phyloP scores from a whole-genome alignment of 2,329 filamentous ascomycete genomes.

The Sporothrix pallida region DNA sequence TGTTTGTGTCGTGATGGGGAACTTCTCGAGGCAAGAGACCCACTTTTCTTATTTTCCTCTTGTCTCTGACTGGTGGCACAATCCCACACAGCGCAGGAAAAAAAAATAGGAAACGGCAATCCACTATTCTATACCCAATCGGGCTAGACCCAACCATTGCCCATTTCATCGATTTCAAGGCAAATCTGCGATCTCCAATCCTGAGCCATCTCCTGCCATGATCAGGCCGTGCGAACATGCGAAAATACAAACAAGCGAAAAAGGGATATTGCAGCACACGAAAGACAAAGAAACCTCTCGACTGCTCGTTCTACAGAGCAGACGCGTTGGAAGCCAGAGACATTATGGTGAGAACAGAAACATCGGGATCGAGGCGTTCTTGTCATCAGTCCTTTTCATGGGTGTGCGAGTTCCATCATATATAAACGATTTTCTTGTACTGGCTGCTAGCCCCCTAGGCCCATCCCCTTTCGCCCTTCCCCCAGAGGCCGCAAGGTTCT shows the following conservation, averaged over 20 bases:
- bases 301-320: neutral
- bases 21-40: neutral
- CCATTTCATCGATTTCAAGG: conserved; percentile 25
- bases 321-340: neutral
- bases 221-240: neutral
- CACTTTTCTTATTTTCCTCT: conserved; percentile 15
- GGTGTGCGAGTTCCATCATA: neutral
- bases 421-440: neutral
- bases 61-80: conserved; percentile 2
- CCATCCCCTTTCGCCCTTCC: neutral
- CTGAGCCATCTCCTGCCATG: neutral
- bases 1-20: neutral
- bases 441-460: neutral
- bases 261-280: neutral
- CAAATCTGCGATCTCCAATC: conserved; percentile 35
- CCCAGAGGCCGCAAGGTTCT: neutral
- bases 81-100: neutral
- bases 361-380: no score
- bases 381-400: neutral
- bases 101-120: neutral
- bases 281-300: neutral
- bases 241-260: neutral
- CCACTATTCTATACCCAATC: neutral
- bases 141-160: neutral
- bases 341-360: neutral